Percentiles rank a stretch among this genome's conserved stretches.
Conservation (phyloP, 1,139 yeast genomes). For the Suhomyces bokatorum region DNA sequence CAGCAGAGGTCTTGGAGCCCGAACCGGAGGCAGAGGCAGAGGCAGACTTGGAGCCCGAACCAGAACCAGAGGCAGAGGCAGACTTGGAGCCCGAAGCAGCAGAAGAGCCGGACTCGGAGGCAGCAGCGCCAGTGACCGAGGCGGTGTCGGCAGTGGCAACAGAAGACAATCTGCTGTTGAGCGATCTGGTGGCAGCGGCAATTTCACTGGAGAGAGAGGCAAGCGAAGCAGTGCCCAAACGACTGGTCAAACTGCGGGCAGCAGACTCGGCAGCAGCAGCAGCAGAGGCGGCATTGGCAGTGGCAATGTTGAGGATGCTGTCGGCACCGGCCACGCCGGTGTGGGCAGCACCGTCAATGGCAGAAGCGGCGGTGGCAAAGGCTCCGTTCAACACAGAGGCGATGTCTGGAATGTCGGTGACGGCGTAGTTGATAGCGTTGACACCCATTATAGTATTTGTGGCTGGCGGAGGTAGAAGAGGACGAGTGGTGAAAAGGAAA, state of each 20-base stretch:
- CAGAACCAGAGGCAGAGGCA: constrained; percentile 3
- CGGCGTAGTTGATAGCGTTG: constrained; percentile 22
- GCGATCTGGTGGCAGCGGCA: constrained; percentile 2
- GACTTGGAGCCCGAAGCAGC: too few species aligned
- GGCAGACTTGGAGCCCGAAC: constrained; percentile 1
- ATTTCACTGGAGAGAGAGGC: constrained; percentile 6
- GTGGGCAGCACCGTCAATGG: constrained; percentile 10
- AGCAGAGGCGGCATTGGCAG: constrained; percentile 12
- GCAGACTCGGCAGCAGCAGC: constrained; percentile 4
- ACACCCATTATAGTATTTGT: constrained; percentile 9
- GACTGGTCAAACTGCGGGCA: constrained; percentile 7
- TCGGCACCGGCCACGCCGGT: constrained; percentile 19
- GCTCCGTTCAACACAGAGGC: constrained; percentile 14
- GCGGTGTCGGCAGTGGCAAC: constrained; percentile 5
- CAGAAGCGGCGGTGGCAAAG: constrained; percentile 15
- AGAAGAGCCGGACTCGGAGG: too few species aligned
- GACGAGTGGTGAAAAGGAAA: too few species aligned
- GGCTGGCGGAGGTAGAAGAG: background rate
- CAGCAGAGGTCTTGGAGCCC: constrained; percentile 5
- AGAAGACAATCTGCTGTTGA: background rate
- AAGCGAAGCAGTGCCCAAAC: constrained; percentile 11
- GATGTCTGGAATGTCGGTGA: constrained; percentile 11
- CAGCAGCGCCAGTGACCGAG: constrained; percentile 3
- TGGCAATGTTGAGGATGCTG: constrained; percentile 13
- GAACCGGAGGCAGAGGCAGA: constrained; percentile 3